Evolutionary conservation across 2,329 filamentous ascomycete genomes (phyloP).

Genomic region (Rhytidhysteron rufulum): DNA sequence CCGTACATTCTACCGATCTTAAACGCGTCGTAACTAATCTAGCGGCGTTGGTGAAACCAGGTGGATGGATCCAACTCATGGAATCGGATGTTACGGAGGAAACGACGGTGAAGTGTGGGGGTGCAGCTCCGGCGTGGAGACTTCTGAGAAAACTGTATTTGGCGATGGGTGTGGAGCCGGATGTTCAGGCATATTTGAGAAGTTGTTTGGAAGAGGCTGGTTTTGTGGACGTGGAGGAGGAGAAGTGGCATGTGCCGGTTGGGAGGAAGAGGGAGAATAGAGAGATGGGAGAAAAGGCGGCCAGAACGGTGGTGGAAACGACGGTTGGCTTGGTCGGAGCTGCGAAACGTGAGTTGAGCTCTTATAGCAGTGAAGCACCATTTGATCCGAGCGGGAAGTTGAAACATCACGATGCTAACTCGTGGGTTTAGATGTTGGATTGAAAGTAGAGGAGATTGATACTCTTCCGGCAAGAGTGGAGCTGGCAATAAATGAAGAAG

Average conservation of each 20-base stretch:
- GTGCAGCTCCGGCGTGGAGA: background rate
- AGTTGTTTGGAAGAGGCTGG: background rate
- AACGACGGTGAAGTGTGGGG: background rate
- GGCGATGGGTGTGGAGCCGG: background rate
- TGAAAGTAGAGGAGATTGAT: background rate
- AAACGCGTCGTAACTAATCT: background rate
- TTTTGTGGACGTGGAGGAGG: background rate
- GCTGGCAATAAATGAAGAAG: no score
- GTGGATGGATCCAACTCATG: conserved; percentile 6
- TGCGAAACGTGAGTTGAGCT: no score
- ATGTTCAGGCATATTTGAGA: no score
- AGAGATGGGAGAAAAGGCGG: no score
- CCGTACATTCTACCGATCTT: background rate
- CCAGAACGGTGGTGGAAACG: no score
- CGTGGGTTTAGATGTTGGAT: background rate
- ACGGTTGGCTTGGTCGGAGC: no score
- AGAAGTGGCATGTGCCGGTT: background rate
- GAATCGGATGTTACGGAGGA: background rate
- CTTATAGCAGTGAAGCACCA: no score
- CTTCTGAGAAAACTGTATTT: background rate
- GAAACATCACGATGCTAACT: background rate
- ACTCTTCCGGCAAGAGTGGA: background rate
- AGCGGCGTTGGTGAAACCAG: conserved; percentile 4
- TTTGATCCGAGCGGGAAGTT: no score
- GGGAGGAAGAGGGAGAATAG: background rate